phyloP scores from a whole-genome alignment of 192 early-diverging fungal species.

The Backusella morwellensis region DNA sequence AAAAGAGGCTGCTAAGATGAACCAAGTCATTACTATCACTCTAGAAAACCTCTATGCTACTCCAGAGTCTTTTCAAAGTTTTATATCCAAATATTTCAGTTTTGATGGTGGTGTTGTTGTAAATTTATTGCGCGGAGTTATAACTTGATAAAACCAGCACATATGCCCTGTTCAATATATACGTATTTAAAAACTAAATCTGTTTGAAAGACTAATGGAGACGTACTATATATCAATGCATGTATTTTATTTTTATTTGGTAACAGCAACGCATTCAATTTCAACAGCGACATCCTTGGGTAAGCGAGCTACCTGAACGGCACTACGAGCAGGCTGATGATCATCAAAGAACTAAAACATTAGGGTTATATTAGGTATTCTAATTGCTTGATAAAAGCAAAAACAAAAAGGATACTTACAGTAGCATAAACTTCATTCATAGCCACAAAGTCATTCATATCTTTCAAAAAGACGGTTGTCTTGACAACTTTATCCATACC shows the following conservation, averaged over 20 bases:
- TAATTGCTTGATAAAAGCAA: neutral
- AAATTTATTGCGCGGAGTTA: no score
- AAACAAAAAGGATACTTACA: conserved; percentile 30
- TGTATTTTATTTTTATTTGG: conserved; percentile 36
- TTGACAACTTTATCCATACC: conserved; percentile 87
- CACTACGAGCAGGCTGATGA: conserved; percentile 68
- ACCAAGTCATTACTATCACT: no score
- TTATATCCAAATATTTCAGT: no score
- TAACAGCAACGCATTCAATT: conserved; percentile 87
- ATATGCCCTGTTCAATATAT: neutral
- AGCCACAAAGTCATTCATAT: conserved; percentile 84
- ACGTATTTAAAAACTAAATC: neutral
- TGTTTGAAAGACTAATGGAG: neutral
- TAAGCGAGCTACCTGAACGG: conserved; percentile 88
- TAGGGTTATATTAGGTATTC: neutral
- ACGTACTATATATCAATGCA: neutral
- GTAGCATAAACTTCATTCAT: conserved; percentile 90
- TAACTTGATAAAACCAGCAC: no score
- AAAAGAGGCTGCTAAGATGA: no score
- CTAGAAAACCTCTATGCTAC: no score
- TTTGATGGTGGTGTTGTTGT: no score
- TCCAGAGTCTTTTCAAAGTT: no score
- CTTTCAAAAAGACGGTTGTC: conserved; percentile 93
- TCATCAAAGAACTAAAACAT: conserved; percentile 55
- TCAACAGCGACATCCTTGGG: conserved; percentile 91